These are phyloP conservation scores for Suhomyces canberraensis DNA, from an alignment of 805 yeast species.

Conservation along the genomic window DNA sequence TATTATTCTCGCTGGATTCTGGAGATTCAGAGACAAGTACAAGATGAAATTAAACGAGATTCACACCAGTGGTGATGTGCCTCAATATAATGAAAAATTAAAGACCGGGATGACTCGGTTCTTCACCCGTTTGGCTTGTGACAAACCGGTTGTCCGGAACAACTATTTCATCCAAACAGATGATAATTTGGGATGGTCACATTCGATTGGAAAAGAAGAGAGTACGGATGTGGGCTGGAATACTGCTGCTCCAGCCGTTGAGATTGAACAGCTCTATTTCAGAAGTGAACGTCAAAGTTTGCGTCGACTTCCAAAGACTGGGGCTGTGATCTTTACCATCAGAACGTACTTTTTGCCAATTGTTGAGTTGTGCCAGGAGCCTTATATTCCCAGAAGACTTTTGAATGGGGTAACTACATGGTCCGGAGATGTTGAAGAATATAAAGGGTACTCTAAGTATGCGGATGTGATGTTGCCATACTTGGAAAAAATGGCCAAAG, in stretches of 20 bases:
- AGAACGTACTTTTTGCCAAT: conserved; percentile 63
- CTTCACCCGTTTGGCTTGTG: conserved; percentile 53
- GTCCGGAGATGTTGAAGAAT: conserved; percentile 57
- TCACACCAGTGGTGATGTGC: conserved; percentile 68
- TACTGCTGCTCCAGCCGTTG: conserved; percentile 51
- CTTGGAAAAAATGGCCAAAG: conserved; percentile 43
- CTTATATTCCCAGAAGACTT: conserved; percentile 58
- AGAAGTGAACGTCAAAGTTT: conserved; percentile 66
- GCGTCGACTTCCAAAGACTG: conserved; percentile 57
- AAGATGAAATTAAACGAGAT: conserved; percentile 53
- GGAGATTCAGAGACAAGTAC: conserved; percentile 63
- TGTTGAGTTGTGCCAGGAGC: conserved; percentile 53
- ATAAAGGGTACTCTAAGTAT: conserved; percentile 56
- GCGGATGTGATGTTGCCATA: conserved; percentile 55
- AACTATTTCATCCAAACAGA: conserved; percentile 67
- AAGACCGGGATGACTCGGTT: conserved; percentile 65
- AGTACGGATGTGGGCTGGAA: conserved; percentile 53
- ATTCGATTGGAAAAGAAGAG: conserved; percentile 56
- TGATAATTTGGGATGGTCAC: conserved; percentile 60
- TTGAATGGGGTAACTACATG: conserved; percentile 58
- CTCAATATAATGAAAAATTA: conserved; percentile 57
- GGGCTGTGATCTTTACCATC: conserved; percentile 57
- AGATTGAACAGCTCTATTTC: conserved; percentile 47
- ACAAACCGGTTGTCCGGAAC: conserved; percentile 64
- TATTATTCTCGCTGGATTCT: conserved; percentile 63